A percentile compares a stretch with the other conserved stretches of the same genome.
phyloP scores from a whole-genome alignment of 768 basidiomycete species.

The Lactifluus echinatus region DNA sequence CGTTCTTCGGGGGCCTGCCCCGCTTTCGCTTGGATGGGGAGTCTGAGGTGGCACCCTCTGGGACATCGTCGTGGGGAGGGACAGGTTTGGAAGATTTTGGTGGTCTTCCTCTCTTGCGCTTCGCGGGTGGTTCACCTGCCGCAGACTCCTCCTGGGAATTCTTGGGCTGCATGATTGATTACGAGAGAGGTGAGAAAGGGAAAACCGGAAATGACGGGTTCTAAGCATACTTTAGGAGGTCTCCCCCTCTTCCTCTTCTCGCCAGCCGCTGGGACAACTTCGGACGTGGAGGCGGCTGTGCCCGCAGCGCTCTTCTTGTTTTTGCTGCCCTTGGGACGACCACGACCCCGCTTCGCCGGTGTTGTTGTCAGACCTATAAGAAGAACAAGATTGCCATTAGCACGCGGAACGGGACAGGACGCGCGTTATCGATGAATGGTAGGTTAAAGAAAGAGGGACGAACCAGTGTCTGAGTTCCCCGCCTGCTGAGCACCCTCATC shows the following conservation, averaged over 20 bases:
- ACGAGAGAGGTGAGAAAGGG: slow-evolving; percentile 3
- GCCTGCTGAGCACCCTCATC: slow-evolving; percentile 40
- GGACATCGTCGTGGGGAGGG: slow-evolving; percentile 31
- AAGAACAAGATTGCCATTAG: slow-evolving; percentile 25
- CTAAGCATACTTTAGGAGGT: slow-evolving; percentile 39
- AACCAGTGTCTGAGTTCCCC: slow-evolving; percentile 26
- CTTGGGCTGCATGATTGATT: slow-evolving; percentile 26
- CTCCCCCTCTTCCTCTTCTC: slow-evolving; percentile 41
- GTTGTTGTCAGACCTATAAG: slow-evolving; percentile 29
- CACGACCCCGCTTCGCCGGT: slow-evolving; percentile 68
- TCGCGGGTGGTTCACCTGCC: slow-evolving; percentile 30
- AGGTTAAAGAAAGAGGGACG: slow-evolving; percentile 11
- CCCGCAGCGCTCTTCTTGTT: slow-evolving; percentile 44
- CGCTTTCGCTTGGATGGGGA: slow-evolving; percentile 57
- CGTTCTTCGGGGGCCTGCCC: slow-evolving; percentile 53
- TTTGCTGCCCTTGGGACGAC: slow-evolving; percentile 86
- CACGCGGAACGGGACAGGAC: slow-evolving; percentile 13
- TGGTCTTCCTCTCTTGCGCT: slow-evolving; percentile 68
- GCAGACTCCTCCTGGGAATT: slow-evolving; percentile 37
- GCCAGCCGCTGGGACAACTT: slow-evolving; percentile 24
- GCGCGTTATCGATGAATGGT: slow-evolving; percentile 22
- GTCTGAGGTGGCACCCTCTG: slow-evolving; percentile 36
- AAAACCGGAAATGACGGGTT: not conserved
- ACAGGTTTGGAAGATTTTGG: slow-evolving; percentile 54
- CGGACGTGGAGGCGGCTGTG: slow-evolving; percentile 25